These are phyloP conservation scores for Arthrobotrys entomopaga DNA, from an alignment of 2,329 filamentous ascomycete genomes.

Conservation along the genomic window DNA sequence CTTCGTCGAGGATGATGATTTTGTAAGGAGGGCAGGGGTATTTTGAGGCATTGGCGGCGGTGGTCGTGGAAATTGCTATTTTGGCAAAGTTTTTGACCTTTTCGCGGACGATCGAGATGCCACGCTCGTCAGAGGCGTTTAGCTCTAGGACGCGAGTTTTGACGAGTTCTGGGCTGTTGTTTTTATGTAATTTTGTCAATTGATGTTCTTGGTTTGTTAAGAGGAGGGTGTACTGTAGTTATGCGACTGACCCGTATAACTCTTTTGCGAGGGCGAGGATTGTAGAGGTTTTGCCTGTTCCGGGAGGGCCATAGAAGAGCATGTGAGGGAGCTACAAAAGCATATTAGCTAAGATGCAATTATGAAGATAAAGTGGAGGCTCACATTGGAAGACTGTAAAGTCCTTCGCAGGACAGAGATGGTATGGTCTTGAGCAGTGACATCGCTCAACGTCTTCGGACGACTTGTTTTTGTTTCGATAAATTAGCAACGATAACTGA, in stretches of 20 bases:
- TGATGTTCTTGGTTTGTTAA: neutral
- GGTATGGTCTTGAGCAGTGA: slow-evolving; percentile 97
- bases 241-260: slow-evolving; percentile 72
- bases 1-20: slow-evolving; percentile 97
- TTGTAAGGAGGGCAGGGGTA: slow-evolving; percentile 98
- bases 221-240: neutral
- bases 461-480: slow-evolving; percentile 71
- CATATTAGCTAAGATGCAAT: neutral
- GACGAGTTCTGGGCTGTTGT: slow-evolving; percentile 80
- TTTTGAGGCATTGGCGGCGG: slow-evolving; percentile 71
- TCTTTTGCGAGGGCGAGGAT: slow-evolving; percentile 97
- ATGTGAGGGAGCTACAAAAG: slow-evolving; percentile 85
- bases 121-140: slow-evolving; percentile 98
- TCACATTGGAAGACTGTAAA: slow-evolving; percentile 89
- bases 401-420: slow-evolving; percentile 91
- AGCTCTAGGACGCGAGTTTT: slow-evolving; percentile 96
- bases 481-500: slow-evolving; percentile 57
- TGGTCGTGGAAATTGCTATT: slow-evolving; percentile 87
- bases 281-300: slow-evolving; percentile 97
- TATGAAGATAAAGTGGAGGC: slow-evolving; percentile 10
- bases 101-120: slow-evolving; percentile 94
- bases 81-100: slow-evolving; percentile 99
- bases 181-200: neutral
- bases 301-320: slow-evolving; percentile 98
- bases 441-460: slow-evolving; percentile 91